These are phyloP conservation scores for Cercospora zeae-maydis DNA, from an alignment of 2,329 filamentous ascomycete species.

Conservation along the genomic window DNA sequence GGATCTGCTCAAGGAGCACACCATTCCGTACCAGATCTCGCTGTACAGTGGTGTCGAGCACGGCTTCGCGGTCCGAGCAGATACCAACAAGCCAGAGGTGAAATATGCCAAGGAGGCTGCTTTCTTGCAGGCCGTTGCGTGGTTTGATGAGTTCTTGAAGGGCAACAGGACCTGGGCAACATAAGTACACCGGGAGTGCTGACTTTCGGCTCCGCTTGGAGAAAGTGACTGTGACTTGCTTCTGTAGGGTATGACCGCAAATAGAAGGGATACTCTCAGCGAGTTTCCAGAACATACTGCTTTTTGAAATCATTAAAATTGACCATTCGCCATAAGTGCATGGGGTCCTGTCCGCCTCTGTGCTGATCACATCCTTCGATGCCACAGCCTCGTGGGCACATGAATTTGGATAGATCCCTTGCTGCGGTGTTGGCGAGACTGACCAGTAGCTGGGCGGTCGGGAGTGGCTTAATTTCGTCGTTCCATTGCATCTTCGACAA, in stretches of 20 bases:
- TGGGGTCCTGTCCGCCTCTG: not conserved
- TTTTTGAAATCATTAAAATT: not conserved
- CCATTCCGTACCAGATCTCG: conserved; percentile 68
- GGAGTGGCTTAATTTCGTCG: not conserved
- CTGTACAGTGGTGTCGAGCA: conserved; percentile 69
- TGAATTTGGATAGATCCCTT: not conserved
- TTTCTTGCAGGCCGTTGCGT: conserved; percentile 70
- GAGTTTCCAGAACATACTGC: not conserved
- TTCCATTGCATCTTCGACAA: conserved; percentile 2
- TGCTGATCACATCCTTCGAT: not conserved
- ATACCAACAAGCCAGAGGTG: conserved; percentile 54
- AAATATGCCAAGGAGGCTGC: conserved; percentile 77
- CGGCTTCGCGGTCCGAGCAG: conserved; percentile 70
- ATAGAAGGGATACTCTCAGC: not conserved
- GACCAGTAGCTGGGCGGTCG: not conserved
- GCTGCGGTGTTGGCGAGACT: not conserved
- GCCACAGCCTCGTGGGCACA: not conserved
- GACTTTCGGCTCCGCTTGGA: not conserved
- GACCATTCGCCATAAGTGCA: not conserved
- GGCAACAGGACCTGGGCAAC: conserved; percentile 21
- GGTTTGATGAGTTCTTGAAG: conserved; percentile 67
- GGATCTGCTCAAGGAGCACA: conserved; percentile 53
- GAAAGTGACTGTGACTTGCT: not conserved
- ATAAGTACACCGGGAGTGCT: conserved; percentile 7
- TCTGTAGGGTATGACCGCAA: not conserved